Evolutionary conservation across 1,284 basidiomycete species (phyloP).

Genomic region (Exobasidium cylindrosporum): DNA sequence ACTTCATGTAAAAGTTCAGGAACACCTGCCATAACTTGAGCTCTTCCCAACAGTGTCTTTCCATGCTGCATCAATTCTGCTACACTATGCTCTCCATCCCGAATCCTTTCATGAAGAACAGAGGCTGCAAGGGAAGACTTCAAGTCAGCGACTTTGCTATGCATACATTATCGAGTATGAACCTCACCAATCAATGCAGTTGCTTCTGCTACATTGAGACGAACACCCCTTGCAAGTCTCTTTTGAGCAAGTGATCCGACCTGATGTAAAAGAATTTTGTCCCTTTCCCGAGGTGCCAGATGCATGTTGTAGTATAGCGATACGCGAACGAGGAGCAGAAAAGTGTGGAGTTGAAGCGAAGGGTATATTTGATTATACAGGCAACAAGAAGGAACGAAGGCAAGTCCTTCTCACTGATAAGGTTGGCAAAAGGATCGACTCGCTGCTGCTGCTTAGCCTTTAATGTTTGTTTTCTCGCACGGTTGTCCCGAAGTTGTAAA

Average conservation of each 20-base stretch:
- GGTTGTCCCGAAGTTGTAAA: too few relatives aligned
- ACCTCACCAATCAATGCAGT: slow-evolving; percentile 69
- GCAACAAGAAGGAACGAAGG: too few relatives aligned
- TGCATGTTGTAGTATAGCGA: too few relatives aligned
- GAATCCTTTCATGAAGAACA: slow-evolving; percentile 87
- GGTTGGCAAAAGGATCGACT: too few relatives aligned
- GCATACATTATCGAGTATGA: slow-evolving; percentile 73
- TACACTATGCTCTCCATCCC: slow-evolving; percentile 88
- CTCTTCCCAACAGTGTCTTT: slow-evolving; percentile 79
- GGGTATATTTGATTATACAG: too few relatives aligned
- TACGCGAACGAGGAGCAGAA: too few relatives aligned
- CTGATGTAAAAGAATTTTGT: slow-evolving; percentile 49
- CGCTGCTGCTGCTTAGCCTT: too few relatives aligned
- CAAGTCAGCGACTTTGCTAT: slow-evolving; percentile 83
- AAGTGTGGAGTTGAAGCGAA: too few relatives aligned
- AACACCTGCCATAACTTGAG: slow-evolving; percentile 78
- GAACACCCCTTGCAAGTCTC: slow-evolving; percentile 82
- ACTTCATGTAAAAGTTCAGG: slow-evolving; percentile 54
- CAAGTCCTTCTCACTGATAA: too few relatives aligned
- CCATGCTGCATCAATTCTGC: slow-evolving; percentile 73
- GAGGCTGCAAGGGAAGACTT: slow-evolving; percentile 56
- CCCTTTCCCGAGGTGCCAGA: slow-evolving; percentile 49
- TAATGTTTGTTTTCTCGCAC: too few relatives aligned
- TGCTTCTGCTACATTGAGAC: slow-evolving; percentile 82
- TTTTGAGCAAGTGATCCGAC: slow-evolving; percentile 74